Percentiles rank a stretch among this genome's conserved stretches.
phyloP scores from a whole-genome alignment of 352 stramenopile species.

The Phytopythium chamaehyphon region DNA sequence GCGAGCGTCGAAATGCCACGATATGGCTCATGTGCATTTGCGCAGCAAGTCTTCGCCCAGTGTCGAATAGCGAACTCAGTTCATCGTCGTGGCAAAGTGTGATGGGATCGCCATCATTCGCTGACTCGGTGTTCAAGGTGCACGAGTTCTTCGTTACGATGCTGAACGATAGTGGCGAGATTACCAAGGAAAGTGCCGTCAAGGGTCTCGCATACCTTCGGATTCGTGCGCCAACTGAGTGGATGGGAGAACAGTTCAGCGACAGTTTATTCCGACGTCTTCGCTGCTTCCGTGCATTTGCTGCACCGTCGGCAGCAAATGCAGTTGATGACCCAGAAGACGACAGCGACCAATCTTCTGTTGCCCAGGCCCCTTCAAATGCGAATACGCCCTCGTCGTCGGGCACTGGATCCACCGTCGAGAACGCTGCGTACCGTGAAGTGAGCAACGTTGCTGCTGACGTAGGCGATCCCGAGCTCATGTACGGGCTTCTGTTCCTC shows the following conservation, averaged over 20 bases:
- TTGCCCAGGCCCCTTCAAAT: conserved; percentile 2
- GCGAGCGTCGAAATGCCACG: conserved; percentile 42
- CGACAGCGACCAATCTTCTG: conserved; percentile 5
- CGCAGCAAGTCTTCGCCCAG: conserved; percentile 30
- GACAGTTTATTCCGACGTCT: conserved; percentile 75
- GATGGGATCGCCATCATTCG: conserved; percentile 20
- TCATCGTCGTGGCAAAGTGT: conserved; percentile 32
- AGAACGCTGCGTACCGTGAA: conserved; percentile 81
- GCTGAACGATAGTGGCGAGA: conserved; percentile 64
- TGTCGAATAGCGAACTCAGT: neutral
- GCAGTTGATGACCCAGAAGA: conserved; percentile 17
- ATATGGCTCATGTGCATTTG: conserved; percentile 74
- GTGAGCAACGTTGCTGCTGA: conserved; percentile 81
- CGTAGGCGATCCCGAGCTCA: conserved; percentile 71
- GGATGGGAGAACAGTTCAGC: conserved; percentile 60
- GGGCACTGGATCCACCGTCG: conserved; percentile 26
- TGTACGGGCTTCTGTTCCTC: conserved; percentile 80
- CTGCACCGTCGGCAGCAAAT: conserved; percentile 17
- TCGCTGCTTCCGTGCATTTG: conserved; percentile 74
- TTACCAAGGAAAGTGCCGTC: conserved; percentile 71
- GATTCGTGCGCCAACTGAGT: conserved; percentile 42
- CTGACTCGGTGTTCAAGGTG: conserved; percentile 27
- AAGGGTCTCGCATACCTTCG: conserved; percentile 76
- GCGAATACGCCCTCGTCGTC: conserved; percentile 11
- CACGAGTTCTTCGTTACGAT: conserved; percentile 82